These are phyloP conservation scores for Talaromyces sp. DNA, from an alignment of 2,329 filamentous ascomycete species.

Conservation along the genomic window DNA sequence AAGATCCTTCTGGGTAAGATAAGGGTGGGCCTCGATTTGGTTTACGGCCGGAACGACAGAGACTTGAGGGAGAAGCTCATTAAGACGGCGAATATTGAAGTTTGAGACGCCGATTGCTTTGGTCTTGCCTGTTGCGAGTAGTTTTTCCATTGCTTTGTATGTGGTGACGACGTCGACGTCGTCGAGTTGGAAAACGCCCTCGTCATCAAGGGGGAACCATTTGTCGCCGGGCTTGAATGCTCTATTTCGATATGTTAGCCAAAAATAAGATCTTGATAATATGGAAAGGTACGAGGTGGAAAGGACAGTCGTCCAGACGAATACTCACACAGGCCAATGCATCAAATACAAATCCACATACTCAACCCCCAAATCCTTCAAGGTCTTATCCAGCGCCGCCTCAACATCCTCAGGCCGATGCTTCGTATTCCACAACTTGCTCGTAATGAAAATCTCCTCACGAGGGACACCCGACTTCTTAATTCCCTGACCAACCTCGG, in stretches of 20 bases:
- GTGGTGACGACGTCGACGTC: slow-evolving; percentile 31
- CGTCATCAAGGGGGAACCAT: slow-evolving; percentile 46
- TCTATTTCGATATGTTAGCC: background rate
- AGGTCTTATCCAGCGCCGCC: slow-evolving; percentile 68
- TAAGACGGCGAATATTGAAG: slow-evolving; percentile 39
- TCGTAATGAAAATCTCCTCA: slow-evolving; percentile 78
- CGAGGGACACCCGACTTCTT: slow-evolving; percentile 67
- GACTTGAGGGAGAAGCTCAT: background rate
- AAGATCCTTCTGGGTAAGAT: background rate
- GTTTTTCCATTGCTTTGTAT: slow-evolving; percentile 52
- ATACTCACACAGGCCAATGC: slow-evolving; percentile 68
- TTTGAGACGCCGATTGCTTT: slow-evolving; percentile 56
- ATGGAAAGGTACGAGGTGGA: background rate
- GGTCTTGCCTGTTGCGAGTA: slow-evolving; percentile 43
- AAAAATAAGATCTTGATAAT: no score
- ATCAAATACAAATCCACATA: slow-evolving; percentile 81
- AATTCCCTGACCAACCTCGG: slow-evolving; percentile 76
- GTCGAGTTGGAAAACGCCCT: slow-evolving; percentile 26
- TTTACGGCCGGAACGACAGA: background rate
- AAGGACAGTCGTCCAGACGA: background rate
- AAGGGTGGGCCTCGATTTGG: background rate
- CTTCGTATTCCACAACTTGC: slow-evolving; percentile 82
- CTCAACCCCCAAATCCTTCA: slow-evolving; percentile 71
- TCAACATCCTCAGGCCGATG: slow-evolving; percentile 61
- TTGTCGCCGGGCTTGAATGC: slow-evolving; percentile 43